A percentile compares a stretch with the other conserved stretches of the same genome.
These are phyloP conservation scores for Geotrichum fermentans DNA, from an alignment of 1,139 yeast genomes.

Conservation along the genomic window DNA sequence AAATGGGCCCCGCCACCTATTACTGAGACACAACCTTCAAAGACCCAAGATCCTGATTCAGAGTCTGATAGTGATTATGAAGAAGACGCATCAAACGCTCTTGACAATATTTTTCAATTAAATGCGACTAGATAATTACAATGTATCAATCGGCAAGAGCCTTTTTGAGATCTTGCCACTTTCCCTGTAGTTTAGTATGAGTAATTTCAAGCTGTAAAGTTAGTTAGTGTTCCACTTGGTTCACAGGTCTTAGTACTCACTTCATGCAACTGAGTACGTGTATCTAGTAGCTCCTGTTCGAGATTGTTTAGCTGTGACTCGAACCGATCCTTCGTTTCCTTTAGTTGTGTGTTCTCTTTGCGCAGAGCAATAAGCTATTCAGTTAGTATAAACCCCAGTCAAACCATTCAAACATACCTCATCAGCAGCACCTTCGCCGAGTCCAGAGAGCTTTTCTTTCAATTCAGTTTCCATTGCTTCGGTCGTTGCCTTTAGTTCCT, in stretches of 20 bases:
- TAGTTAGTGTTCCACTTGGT: constrained; percentile 12
- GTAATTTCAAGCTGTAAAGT: constrained; percentile 26
- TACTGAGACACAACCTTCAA: background rate
- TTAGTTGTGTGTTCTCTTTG: constrained; percentile 42
- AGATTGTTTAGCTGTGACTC: constrained; percentile 34
- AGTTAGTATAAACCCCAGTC: constrained; percentile 48
- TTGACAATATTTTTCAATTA: constrained; percentile 6
- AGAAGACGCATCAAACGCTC: constrained; percentile 9
- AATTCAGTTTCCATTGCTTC: constrained; percentile 43
- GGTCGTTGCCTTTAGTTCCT: constrained; percentile 51
- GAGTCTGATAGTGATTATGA: constrained; percentile 17
- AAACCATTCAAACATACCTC: constrained; percentile 13
- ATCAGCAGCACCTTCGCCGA: constrained; percentile 19
- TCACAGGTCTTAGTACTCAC: no score
- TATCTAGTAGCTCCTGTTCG: constrained; percentile 35
- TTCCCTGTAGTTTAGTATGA: constrained; percentile 28
- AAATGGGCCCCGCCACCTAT: constrained; percentile 27
- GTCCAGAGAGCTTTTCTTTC: constrained; percentile 15
- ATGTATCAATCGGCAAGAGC: constrained; percentile 33
- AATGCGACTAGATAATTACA: constrained; percentile 4
- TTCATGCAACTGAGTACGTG: constrained; percentile 14
- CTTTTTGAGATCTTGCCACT: constrained; percentile 33
- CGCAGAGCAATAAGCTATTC: constrained; percentile 47
- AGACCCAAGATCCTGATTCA: background rate
- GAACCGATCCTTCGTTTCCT: constrained; percentile 35